phyloP scores from a whole-genome alignment of 345 rosid genomes.

The Acer saccharum region DNA sequence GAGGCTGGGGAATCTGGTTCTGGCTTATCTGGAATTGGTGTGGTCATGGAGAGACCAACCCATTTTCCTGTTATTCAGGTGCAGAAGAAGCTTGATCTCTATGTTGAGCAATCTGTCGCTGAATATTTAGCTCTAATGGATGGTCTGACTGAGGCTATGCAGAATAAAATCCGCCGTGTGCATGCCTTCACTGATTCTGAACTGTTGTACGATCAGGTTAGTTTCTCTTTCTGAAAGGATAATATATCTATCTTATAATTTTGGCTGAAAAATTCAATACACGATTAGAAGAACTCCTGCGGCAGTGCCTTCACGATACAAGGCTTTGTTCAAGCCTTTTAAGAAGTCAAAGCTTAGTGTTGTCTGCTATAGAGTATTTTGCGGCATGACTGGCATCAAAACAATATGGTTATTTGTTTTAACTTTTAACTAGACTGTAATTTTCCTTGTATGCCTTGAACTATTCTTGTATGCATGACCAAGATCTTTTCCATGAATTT shows the following conservation, averaged over 20 bases:
- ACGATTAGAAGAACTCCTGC: not conserved
- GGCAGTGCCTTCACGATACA: not conserved
- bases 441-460: not conserved
- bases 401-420: not conserved
- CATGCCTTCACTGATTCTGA: constrained; percentile 81
- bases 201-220: constrained; percentile 72
- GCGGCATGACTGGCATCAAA: not conserved
- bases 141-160: constrained; percentile 72
- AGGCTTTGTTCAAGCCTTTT: not conserved
- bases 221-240: constrained; percentile 10
- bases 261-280: not conserved
- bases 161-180: constrained; percentile 55
- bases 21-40: constrained; percentile 87
- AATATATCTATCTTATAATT: constrained; percentile 1
- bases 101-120: constrained; percentile 79
- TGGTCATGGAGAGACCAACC: constrained; percentile 70
- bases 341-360: not conserved
- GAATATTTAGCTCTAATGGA: constrained; percentile 87
- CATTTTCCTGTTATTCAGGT: constrained; percentile 60
- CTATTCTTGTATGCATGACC: not conserved
- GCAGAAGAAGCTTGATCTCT: constrained; percentile 90
- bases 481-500: no score
- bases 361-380: not conserved
- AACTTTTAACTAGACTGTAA: not conserved
- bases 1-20: constrained; percentile 53